Base-by-base conservation (phyloP, 2,329 filamentous ascomycete species). In the Arthrobotrys iridis region DNA sequence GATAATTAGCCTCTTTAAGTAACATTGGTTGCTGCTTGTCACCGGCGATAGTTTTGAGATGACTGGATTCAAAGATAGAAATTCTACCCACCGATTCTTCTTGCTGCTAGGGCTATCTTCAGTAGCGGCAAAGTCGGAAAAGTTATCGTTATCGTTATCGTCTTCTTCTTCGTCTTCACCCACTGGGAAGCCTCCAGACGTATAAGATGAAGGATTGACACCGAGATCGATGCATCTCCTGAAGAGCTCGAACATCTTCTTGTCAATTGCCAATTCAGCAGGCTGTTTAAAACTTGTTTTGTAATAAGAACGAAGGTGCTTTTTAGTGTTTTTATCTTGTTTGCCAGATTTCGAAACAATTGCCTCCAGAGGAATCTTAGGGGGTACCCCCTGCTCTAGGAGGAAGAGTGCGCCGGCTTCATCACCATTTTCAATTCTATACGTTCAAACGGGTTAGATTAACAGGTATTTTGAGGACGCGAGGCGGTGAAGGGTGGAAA, bases 181-280 rank as follows among this genome's bases (percentile, higher is more conserved):
- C 24, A 10, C 10, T 43, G 43, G 46, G 6, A 41, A 10, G 33
- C 48, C 45, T 24, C 18, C 13, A n/a, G 37, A 8, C 33, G 40
- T 86, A 41, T 92, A 78, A 0, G 85, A 84, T 76, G 91, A 91
- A 0, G 88, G 85, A 81, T 93, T 86, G 2, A 86, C 90, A 0
- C 91, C 91, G 11, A 83, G 83, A 11, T 87, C 82, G 1, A 96
- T 80, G 1, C 96, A 84, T 35, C 86, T 82, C 2, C 87, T 78
- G 0, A 87, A 88, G 5, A 88, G 82, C n/a, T 82, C 81, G 7
- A 58, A 48, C 79, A 88, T 70, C 78, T 87, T 85, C 11, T 81
- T 79, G 82, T 85, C 8, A 3, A 86, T 82, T 1, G 92, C 91
- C 2, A 85, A 70, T 8, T 93, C 83, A 13, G 95, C 82, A 0